A percentile compares a stretch with the other conserved stretches of the same genome.
These are phyloP conservation scores for Austroboletus festivus DNA, from an alignment of 768 basidiomycete species.

Conservation along the genomic window DNA sequence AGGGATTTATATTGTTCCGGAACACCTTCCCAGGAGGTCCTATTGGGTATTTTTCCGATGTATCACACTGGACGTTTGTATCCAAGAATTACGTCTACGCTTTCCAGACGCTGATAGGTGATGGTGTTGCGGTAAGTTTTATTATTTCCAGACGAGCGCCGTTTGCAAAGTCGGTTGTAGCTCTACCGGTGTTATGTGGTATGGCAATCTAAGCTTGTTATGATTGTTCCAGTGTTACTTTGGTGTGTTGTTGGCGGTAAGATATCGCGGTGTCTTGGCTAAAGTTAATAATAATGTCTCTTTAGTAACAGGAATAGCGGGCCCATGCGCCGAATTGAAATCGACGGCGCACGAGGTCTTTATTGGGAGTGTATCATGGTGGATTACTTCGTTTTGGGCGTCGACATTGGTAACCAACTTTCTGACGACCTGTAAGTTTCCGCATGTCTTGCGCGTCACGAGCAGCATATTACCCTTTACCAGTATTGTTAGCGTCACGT, in stretches of 20 bases:
- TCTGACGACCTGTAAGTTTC: conserved; percentile 29
- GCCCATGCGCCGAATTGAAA: conserved; percentile 15
- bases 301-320: conserved; percentile 19
- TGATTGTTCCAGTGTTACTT: conserved; percentile 22
- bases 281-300: not conserved
- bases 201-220: conserved; percentile 28
- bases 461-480: too few species aligned
- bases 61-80: conserved; percentile 22
- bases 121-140: conserved; percentile 27
- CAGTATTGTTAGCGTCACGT: conserved; percentile 23
- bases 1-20: conserved; percentile 24
- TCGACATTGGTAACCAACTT: conserved; percentile 34
- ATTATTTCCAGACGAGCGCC: not conserved
- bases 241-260: conserved; percentile 18
- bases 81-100: conserved; percentile 23
- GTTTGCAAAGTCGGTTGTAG: conserved; percentile 9
- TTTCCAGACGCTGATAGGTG: conserved; percentile 30
- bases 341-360: conserved; percentile 24
- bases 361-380: conserved; percentile 21
- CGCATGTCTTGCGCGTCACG: too few species aligned
- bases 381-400: conserved; percentile 35
- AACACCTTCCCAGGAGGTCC: conserved; percentile 24
- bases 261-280: not conserved
- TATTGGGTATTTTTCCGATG: conserved; percentile 18
- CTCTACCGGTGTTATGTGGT: conserved; percentile 31